Evolutionary conservation across 2,329 filamentous ascomycete genomes (phyloP), one percentile per base, ranked within the genome.

Genomic region (Diaporthe humulicola): DNA sequence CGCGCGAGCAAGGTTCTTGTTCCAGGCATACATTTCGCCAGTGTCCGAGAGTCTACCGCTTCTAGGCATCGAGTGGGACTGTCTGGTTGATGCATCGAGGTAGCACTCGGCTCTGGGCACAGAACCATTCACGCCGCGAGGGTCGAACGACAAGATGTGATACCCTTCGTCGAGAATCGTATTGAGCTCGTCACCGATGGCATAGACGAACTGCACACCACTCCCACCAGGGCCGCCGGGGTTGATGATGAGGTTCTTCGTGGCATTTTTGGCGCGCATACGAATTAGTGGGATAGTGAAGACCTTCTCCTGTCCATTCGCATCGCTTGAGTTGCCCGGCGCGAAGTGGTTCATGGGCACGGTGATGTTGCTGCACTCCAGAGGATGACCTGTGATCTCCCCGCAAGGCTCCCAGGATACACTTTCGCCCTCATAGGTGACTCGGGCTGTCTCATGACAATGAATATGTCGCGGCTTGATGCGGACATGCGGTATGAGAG

Each of bases 341-440:
- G 81, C 79, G 75, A 87, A 87, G 40, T 88, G 86, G 73, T 88
- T 84, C 79, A 88, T 84, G 0, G 86, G 86, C 5, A 88, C 86
- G 7, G 83, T 74, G 4, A 88, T 80, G 25, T 78, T 81, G 77
- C 81, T 81, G 76, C 86, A 87, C 74, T 88, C 86, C 9, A 87
- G 74, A 10, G 81, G 75, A 2, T 80, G 82, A 30, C 81, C 80
- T 9, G 79, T 80, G 36, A 84, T 77, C 17, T 77, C 78, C 12
- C 85, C 86, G 70, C 86, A 87, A 4, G 77, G 71, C 25, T 79
- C 78, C 86, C 86, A 87, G 19, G 66, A 67, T 57, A 86, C 81
- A 17, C 76, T 76, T 73, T 86, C 84, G 2, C 84, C 82, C 0
- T 77, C 76, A 76, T 85, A 82, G 14, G 4, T 50, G 28, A 48